Conservation (phyloP, 805 yeast genomes). For the Ogataea neopini region DNA sequence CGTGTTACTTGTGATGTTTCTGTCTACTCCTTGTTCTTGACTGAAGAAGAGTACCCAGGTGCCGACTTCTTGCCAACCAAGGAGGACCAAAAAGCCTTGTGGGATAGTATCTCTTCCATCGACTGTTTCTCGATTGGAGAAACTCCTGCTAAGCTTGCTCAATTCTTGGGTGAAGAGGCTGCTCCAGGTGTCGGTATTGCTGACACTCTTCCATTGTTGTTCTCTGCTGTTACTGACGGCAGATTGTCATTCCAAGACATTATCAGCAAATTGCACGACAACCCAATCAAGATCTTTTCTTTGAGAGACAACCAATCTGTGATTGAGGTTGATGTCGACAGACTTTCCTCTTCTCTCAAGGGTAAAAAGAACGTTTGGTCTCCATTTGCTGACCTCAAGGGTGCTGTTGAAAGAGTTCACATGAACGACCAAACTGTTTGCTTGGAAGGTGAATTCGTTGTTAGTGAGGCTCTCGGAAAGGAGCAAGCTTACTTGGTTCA, state of each 20-base stretch:
- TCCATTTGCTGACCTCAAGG: conserved; percentile 62
- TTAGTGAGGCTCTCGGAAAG: conserved; percentile 61
- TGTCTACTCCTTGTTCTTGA: conserved; percentile 73
- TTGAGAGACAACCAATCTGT: conserved; percentile 77
- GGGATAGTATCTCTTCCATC: conserved; percentile 70
- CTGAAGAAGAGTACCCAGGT: conserved; percentile 70
- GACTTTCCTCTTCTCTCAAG: conserved; percentile 48
- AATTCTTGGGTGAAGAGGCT: conserved; percentile 58
- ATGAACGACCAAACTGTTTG: conserved; percentile 77
- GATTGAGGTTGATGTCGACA: conserved; percentile 83
- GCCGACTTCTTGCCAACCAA: conserved; percentile 75
- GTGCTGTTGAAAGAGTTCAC: conserved; percentile 87
- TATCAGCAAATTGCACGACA: conserved; percentile 69
- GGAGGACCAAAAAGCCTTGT: conserved; percentile 78
- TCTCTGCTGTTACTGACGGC: conserved; percentile 76
- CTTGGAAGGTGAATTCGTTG: conserved; percentile 76
- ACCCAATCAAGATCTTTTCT: conserved; percentile 80
- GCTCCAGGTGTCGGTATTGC: conserved; percentile 75
- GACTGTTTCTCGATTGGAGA: conserved; percentile 89
- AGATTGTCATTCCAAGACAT: conserved; percentile 73
- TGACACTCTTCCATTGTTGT: conserved; percentile 79
- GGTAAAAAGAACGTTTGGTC: conserved; percentile 47
- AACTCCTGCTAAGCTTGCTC: conserved; percentile 71
- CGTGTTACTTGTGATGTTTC: conserved; percentile 89
- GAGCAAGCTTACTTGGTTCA: conserved; percentile 50